These are phyloP conservation scores for Paratinospora sagittata DNA, from an alignment of 164 flowering plant species.

Conservation along the genomic window DNA sequence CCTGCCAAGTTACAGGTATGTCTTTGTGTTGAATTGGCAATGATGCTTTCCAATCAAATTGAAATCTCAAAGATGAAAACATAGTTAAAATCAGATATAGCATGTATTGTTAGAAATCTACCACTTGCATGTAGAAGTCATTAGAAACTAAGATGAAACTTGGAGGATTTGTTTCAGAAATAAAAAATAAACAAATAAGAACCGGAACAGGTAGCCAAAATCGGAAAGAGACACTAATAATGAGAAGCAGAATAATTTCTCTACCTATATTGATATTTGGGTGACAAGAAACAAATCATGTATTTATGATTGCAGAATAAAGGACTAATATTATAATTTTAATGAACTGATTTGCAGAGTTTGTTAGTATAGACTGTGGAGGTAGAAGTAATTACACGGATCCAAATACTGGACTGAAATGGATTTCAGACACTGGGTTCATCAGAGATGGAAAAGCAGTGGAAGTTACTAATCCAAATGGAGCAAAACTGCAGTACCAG, in stretches of 20 bases:
- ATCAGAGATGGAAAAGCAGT: conserved; percentile 40
- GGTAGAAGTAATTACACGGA: conserved; percentile 60
- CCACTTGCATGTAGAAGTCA: neutral
- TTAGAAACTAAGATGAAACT: neutral
- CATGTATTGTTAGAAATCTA: neutral
- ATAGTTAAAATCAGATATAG: neutral
- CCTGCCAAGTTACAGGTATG: conserved; percentile 68
- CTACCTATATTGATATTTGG: neutral
- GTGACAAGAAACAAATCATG: neutral
- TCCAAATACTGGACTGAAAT: conserved; percentile 51
- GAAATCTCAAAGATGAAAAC: neutral
- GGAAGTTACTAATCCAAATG: conserved; percentile 26
- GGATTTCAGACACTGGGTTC: conserved; percentile 60
- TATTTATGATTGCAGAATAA: neutral
- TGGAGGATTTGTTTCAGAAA: neutral
- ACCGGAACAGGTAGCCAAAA: too few species aligned
- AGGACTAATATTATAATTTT: neutral
- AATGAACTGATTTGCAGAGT: conserved; percentile 49
- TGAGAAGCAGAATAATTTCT: neutral
- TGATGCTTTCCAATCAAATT: neutral
- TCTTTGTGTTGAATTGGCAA: conserved; percentile 2
- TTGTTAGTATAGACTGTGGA: conserved; percentile 92
- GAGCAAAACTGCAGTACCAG: conserved; percentile 38
- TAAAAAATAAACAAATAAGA: neutral
- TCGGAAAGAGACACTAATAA: neutral